Evolutionary conservation across 139 green algal genomes (phyloP).

Genomic region (Tetradesmus obliquus): DNA sequence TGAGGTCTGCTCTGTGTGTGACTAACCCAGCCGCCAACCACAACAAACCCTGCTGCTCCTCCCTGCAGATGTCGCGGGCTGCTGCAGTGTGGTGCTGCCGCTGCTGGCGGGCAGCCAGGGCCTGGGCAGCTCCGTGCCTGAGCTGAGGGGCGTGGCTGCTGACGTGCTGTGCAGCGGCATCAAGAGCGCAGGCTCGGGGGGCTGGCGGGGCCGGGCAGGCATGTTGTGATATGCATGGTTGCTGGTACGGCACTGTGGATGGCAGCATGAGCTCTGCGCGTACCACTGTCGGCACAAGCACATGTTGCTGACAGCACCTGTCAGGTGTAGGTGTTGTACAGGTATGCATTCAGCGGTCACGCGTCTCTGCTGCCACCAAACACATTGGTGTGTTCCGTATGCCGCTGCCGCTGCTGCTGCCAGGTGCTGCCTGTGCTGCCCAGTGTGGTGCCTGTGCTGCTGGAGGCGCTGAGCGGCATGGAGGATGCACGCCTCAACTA

Average conservation of each 20-base stretch:
- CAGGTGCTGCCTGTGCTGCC: slow-evolving; percentile 33
- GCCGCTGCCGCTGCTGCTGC: not conserved
- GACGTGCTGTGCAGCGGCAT: slow-evolving; percentile 37
- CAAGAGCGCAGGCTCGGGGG: slow-evolving; percentile 3
- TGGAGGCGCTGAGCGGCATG: slow-evolving; percentile 88
- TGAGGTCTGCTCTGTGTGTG: not conserved
- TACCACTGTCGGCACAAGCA: too few species aligned
- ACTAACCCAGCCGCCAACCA: not conserved
- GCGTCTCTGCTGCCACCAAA: too few species aligned
- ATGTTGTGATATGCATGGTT: not conserved
- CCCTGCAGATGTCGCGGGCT: slow-evolving; percentile 18
- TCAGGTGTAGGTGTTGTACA: too few species aligned
- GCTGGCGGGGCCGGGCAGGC: not conserved
- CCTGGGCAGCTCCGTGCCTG: slow-evolving; percentile 54
- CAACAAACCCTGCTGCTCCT: not conserved
- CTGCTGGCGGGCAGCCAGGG: slow-evolving; percentile 76
- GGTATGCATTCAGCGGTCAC: too few species aligned
- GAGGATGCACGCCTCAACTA: slow-evolving; percentile 83
- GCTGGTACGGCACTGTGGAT: not conserved
- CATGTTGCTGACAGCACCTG: too few species aligned
- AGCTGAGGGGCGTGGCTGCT: slow-evolving; percentile 67
- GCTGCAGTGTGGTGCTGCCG: slow-evolving; percentile 60
- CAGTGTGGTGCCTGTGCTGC: slow-evolving; percentile 77
- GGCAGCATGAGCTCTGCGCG: too few species aligned
- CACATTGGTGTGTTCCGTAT: not conserved